A percentile compares a stretch with the other conserved stretches of the same genome.
These are phyloP conservation scores for Cystoderma amianthinum DNA, from an alignment of 768 basidiomycete genomes.

Conservation along the genomic window DNA sequence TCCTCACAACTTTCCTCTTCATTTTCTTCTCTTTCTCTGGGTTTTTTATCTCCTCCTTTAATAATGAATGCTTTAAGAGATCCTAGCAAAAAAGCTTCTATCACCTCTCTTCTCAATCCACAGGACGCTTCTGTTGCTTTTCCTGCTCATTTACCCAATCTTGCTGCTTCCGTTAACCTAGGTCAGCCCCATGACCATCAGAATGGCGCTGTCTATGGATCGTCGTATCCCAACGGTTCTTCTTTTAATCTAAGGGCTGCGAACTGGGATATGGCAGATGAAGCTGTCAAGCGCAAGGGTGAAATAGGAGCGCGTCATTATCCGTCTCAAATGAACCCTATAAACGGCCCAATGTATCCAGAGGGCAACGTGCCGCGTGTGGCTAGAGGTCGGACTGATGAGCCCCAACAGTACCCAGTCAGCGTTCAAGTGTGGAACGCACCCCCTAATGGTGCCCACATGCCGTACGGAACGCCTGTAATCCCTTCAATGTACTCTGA, in stretches of 20 bases:
- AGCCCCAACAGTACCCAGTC: slow-evolving; percentile 18
- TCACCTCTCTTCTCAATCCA: slow-evolving; percentile 33
- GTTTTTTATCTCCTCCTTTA: neutral
- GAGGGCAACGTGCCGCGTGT: slow-evolving; percentile 16
- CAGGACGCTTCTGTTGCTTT: slow-evolving; percentile 21
- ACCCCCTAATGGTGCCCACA: slow-evolving; percentile 19
- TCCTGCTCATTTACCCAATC: slow-evolving; percentile 11
- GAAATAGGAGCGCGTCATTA: slow-evolving; percentile 20
- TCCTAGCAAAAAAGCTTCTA: slow-evolving; percentile 33
- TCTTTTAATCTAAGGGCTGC: slow-evolving; percentile 57
- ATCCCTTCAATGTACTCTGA: slow-evolving; percentile 46
- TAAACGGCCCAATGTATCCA: slow-evolving; percentile 6
- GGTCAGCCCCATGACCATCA: slow-evolving; percentile 15
- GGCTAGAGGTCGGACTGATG: slow-evolving; percentile 23
- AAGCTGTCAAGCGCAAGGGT: slow-evolving; percentile 26
- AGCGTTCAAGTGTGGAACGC: slow-evolving; percentile 19
- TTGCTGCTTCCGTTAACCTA: slow-evolving; percentile 14
- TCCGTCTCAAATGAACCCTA: slow-evolving; percentile 8
- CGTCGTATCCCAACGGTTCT: slow-evolving; percentile 16
- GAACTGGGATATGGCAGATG: slow-evolving; percentile 35
- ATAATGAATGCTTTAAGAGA: slow-evolving; percentile 26
- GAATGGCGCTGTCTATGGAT: slow-evolving; percentile 10
- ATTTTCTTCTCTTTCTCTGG: too few relatives aligned
- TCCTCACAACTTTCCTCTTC: neutral
- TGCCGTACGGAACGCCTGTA: slow-evolving; percentile 36